Conservation (phyloP, 75 land plant genomes). For the Sequoia sempervirens region DNA sequence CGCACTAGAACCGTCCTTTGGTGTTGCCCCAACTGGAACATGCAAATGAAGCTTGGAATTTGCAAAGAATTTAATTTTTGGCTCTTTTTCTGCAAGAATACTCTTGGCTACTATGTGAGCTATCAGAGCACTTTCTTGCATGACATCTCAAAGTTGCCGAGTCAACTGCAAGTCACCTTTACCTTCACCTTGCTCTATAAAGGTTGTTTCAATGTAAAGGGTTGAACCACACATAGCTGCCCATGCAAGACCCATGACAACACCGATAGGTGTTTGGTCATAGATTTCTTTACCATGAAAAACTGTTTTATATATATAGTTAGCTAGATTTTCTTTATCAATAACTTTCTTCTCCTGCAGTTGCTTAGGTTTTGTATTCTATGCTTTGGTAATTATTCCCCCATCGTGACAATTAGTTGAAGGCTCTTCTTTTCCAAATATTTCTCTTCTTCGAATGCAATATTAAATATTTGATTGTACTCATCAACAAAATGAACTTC, state of each 20-base stretch:
- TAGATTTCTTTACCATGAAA: constrained; percentile 92
- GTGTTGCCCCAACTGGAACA: constrained; percentile 97
- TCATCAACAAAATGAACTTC: constrained; percentile 91
- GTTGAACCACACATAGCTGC: constrained; percentile 99
- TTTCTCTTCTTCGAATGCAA: constrained; percentile 55
- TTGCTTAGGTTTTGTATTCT: constrained; percentile 31
- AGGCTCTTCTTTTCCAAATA: constrained; percentile 17
- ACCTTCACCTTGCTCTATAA: constrained; percentile 83
- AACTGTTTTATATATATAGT: constrained; percentile 90
- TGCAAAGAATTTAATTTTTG: constrained; percentile 65
- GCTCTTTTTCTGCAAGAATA: constrained; percentile 73
- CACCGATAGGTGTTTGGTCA: constrained; percentile 91
- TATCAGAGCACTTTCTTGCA: constrained; percentile 98
- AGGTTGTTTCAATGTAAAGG: constrained; percentile 83
- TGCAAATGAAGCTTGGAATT: constrained; percentile 87
- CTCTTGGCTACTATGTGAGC: constrained; percentile 84
- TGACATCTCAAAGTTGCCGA: constrained; percentile 97
- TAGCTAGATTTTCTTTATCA: constrained; percentile 63
- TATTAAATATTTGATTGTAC: constrained; percentile 67
- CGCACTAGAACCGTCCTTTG: constrained; percentile 99
- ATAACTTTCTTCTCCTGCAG: constrained; percentile 57
- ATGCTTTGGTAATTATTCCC: constrained; percentile 6
- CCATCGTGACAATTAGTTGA: too few species aligned
- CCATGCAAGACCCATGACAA: constrained; percentile 99
- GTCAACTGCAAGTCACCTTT: constrained; percentile 83